Conservation (phyloP, 2,329 filamentous ascomycete genomes). For the Cladophialophora chaetospira region DNA sequence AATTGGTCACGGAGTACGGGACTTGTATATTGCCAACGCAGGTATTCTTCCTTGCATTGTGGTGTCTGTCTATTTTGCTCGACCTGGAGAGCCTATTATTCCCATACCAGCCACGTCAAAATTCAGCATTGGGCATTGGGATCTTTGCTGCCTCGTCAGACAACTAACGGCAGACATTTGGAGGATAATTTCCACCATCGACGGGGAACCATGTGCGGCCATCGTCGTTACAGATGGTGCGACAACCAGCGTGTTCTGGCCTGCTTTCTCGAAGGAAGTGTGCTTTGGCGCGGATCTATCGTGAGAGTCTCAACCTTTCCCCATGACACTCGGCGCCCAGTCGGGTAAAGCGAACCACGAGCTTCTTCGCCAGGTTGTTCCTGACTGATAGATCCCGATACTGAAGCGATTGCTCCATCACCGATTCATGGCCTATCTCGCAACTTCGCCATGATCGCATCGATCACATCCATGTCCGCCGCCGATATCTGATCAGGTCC, state of each 20-base stretch:
- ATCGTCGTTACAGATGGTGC: neutral
- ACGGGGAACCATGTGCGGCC: neutral
- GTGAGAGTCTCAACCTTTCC: neutral
- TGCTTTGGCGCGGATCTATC: neutral
- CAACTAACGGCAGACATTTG: too few species aligned
- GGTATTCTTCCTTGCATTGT: neutral
- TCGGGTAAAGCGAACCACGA: neutral
- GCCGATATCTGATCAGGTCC: conserved; percentile 71
- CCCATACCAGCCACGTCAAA: too few species aligned
- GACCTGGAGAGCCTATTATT: too few species aligned
- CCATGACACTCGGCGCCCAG: neutral
- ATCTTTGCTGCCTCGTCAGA: too few species aligned
- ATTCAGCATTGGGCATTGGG: too few species aligned
- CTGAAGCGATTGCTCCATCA: neutral
- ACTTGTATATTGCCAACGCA: neutral
- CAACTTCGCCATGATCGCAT: conserved; percentile 70
- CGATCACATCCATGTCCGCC: conserved; percentile 81
- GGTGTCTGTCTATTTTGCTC: neutral
- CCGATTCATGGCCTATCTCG: conserved; percentile 23
- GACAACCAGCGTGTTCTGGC: neutral
- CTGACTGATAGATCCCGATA: neutral
- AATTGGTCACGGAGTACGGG: neutral
- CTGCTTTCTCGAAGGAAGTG: neutral
- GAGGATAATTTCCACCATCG: neutral
- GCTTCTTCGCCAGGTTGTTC: neutral